These are phyloP conservation scores for Salvia miltiorrhiza DNA, from an alignment of 257 asterid species.

Conservation along the genomic window DNA sequence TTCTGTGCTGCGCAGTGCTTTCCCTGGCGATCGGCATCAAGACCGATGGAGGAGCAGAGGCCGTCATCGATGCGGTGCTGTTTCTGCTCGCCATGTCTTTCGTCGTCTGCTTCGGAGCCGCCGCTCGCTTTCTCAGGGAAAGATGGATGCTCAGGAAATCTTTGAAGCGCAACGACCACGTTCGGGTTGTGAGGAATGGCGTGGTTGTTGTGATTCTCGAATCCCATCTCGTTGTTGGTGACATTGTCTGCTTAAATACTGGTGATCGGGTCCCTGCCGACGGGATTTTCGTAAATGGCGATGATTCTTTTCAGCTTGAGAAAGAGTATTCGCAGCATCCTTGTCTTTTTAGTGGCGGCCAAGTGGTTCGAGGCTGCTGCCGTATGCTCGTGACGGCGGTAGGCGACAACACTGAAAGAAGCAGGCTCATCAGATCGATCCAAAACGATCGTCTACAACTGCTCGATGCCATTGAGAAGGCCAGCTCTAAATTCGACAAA, in stretches of 20 bases:
- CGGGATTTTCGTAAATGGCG: constrained; percentile 27
- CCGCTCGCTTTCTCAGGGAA: constrained; percentile 16
- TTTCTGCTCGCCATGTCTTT: constrained; percentile 20
- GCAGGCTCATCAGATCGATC: constrained; percentile 12
- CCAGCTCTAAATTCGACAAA: constrained; percentile 32
- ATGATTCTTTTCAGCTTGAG: background rate
- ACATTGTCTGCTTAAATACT: constrained; percentile 24
- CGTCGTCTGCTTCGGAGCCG: constrained; percentile 11
- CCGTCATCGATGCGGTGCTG: constrained; percentile 20
- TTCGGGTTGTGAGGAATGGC: constrained; percentile 28
- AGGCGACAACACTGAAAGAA: constrained; percentile 38
- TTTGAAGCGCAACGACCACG: background rate
- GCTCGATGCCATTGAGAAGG: constrained; percentile 21
- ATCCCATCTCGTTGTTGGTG: constrained; percentile 43
- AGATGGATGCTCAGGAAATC: constrained; percentile 11
- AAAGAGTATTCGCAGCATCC: background rate
- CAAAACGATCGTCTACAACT: background rate
- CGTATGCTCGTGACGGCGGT: constrained; percentile 39
- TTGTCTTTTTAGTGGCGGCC: constrained; percentile 21
- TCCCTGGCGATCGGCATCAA: constrained; percentile 31
- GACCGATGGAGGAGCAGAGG: constrained; percentile 28
- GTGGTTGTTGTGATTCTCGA: constrained; percentile 2
- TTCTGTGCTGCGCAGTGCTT: constrained; percentile 35
- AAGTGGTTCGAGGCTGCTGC: constrained; percentile 28
- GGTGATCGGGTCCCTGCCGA: constrained; percentile 45